Evolutionary conservation across 2,329 filamentous ascomycete genomes (phyloP).

Genomic region (Verticillium dahliae): DNA sequence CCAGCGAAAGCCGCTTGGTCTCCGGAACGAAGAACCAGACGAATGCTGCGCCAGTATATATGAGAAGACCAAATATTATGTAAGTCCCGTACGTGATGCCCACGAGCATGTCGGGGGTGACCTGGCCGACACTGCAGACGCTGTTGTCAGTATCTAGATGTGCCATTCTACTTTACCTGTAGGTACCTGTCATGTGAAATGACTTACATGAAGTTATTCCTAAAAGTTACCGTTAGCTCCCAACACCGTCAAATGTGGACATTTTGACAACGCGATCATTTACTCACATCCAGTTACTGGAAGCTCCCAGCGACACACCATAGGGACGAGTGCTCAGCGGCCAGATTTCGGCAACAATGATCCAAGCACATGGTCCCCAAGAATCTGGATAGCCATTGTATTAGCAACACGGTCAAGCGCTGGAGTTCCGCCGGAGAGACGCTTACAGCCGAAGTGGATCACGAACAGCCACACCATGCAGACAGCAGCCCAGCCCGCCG

Average conservation of each 20-base stretch:
- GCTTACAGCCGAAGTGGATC: conserved; percentile 60
- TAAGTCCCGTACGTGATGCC: conserved; percentile 64
- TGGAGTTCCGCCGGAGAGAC: too few species aligned
- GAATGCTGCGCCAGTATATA: conserved; percentile 53
- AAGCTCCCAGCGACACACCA: conserved; percentile 62
- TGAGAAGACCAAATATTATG: conserved; percentile 62
- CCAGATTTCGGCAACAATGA: conserved; percentile 69
- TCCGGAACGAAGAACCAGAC: conserved; percentile 61
- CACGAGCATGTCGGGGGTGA: conserved; percentile 62
- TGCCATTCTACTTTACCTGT: too few species aligned
- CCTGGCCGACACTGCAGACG: conserved; percentile 47
- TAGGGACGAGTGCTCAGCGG: conserved; percentile 64
- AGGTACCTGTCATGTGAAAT: not conserved
- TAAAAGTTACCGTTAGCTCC: conserved; percentile 9
- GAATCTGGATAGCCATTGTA: conserved; percentile 35
- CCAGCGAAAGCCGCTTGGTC: conserved; percentile 56
- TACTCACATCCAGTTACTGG: conserved; percentile 55
- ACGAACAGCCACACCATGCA: conserved; percentile 70
- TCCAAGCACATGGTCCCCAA: conserved; percentile 71
- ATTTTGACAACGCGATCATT: not conserved
- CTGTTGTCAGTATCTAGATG: not conserved
- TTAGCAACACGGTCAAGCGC: not conserved
- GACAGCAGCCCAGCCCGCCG: conserved; percentile 60
- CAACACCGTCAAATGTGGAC: not conserved
- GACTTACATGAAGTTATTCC: conserved; percentile 47